Evolutionary conservation across 108 stramenopile species (phyloP), one percentile per base, ranked within the genome.

Genomic region (Cyclotella sp.): DNA sequence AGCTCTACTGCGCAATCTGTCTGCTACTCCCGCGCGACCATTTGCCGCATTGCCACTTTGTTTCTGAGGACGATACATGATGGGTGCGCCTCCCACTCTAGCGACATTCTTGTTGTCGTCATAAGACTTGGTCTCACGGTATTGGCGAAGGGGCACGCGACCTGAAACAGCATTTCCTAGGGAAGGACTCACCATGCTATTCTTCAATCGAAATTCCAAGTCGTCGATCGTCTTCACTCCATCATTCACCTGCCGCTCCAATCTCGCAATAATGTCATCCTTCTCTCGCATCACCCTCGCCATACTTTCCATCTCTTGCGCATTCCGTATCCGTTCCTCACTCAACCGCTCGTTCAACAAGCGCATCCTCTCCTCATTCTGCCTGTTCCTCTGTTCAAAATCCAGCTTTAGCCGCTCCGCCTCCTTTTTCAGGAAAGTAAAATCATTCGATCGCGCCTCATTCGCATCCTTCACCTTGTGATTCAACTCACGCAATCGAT

Each of bases 381-480:
- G 14, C 22, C 12, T 6, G 1, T 27, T 64, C 34, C 45, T 44
- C 34, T 5, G 1, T 45, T 44, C 63, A 45, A 64, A 64, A 1
- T 64, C 63, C 3, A 45, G 43, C 45, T 64, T 64, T 13, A 45
- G 45, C 14, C 45, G 43, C 34, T 64, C 63, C 1, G 63, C 63
- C 63, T 64, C 63, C 45, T 46, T 45, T 29, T 45, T 64, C 14
- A 64, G 45, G 21, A 46, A 1, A 1, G 63, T 45, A 8, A 64
- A 45, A 14, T 64, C 63, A 15, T 45, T 64, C 6, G 63, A 45
- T 24, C 63, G n/a, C 13, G 63, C 63, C 3, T 64, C 63, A 14
- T 64, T 64, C 1, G 26, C 45, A 45, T 45, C 19, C 22, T 45
- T 64, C 14, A 45, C 45, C 21, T 22, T 24, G 0, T 13, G 15